Base-by-base conservation (phyloP, 331 rosid species). In the Malus hybrid region DNA sequence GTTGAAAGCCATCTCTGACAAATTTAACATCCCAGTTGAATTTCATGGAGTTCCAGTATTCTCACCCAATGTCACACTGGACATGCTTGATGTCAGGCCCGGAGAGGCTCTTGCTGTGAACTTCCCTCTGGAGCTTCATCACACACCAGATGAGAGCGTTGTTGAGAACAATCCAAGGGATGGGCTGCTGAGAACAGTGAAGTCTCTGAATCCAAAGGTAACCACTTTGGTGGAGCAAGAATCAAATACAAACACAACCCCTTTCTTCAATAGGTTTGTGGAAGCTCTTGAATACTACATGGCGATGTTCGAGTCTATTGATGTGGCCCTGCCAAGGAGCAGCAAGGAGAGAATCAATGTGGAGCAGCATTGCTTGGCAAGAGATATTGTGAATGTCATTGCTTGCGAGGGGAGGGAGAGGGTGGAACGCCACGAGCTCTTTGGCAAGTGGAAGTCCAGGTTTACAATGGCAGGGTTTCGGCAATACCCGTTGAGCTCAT, bases 191-290 rank as follows among this genome's bases (percentile, higher is more conserved):
- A 86, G 99, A 72, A 73, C 89, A 90, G 90, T 94, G 24, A 94
- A 84, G 85, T 88, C 97, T 18, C 88, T 94, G 10, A 80, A 87
- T 46, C 99, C 97, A 29, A 90, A 83, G 79, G 97, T 94, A 64
- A 83, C 83, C 59, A 92, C 97, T 52, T 81, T 94, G 76, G 97
- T 92, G 75, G 97, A 92, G 86, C 99, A 94, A 83, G 99, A 94
- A 76, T 92, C 97, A n/a, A 94, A 94, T 86, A 90, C 97, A 39
- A 94, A 94, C 87, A 94, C 99, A 54, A 92, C 97, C 28, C 96
- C 96, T 29, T 94, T 94, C 83, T 84, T 84, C 79, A 77, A 81
- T 83, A 88, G 99, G 86, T 94, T 85, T 67, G 72, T 76, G 24
- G 99, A 94, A 79, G 75, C 99, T 28, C 33, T 92, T 13, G 92